Evolutionary conservation across 1,139 yeast species (phyloP).

Genomic region (Candida sp.): DNA sequence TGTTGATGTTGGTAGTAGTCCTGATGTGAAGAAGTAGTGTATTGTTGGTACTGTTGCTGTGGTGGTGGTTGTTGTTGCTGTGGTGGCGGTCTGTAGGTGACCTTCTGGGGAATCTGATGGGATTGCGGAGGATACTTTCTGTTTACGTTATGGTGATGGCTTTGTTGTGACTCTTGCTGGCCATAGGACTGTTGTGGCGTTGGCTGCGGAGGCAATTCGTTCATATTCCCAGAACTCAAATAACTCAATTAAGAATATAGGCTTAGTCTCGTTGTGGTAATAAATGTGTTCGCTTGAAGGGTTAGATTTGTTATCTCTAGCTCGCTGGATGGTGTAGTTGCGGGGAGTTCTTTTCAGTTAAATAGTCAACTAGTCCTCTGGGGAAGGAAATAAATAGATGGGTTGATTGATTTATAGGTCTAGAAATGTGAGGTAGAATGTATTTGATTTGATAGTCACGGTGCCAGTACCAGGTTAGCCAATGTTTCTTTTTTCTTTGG

Average conservation of each 20-base stretch:
- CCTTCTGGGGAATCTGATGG: conserved; percentile 12
- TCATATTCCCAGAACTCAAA: conserved; percentile 18
- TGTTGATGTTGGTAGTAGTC: conserved; percentile 17
- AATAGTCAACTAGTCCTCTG: neutral
- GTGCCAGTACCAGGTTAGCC: neutral
- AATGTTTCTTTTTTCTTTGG: neutral
- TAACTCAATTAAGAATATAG: neutral
- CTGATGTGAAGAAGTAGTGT: conserved; percentile 2
- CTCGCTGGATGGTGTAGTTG: too few species aligned
- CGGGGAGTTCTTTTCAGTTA: too few species aligned
- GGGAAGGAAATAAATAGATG: neutral
- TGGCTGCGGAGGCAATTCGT: conserved; percentile 51
- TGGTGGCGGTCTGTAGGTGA: conserved; percentile 10
- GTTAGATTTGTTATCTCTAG: neutral
- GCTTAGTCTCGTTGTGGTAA: neutral
- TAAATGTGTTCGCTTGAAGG: neutral
- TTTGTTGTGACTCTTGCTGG: conserved; percentile 5
- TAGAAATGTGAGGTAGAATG: too few species aligned
- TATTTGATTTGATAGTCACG: neutral
- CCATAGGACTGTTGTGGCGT: conserved; percentile 51
- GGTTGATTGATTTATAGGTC: neutral
- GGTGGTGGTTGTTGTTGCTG: conserved; percentile 21
- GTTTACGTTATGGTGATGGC: conserved; percentile 11
- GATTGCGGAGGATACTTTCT: conserved; percentile 18
- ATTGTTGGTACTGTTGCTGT: conserved; percentile 7